Evolutionary conservation across 306 rosid species (phyloP), one percentile per base, ranked within the genome.

Genomic region (Hippophae gyantsensis): DNA sequence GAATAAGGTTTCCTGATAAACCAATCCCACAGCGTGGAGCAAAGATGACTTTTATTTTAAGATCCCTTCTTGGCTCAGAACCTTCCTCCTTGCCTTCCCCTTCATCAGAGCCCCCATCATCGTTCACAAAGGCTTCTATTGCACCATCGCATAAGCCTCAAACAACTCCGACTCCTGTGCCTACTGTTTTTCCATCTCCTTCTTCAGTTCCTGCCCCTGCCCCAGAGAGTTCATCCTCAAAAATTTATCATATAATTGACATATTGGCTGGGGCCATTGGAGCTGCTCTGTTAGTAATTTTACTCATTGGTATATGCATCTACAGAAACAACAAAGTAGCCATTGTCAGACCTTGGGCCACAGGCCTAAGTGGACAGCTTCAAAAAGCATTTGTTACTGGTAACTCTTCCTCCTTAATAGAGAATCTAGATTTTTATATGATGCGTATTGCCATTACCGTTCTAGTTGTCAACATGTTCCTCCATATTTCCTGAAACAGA

Each of bases 351-450:
- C 99, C 99, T 60, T 88, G 99, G 96, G 88, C 85, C 23, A 83
- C 96, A 3, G 99, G 99, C 71, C 73, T 92, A 74, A 92, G 96
- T 3, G 96, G 96, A 72, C 99, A 92, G 82, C 99, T 92, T 76
- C 96, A 88, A 72, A 92, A 92, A 67, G 99, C 93, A 65, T 84
- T 92, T 49, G 79, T 92, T 47, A 85, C 95, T 11, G 99, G 99
- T 92, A 81, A 54, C 26, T 58, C 58, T 43, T 61, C 65, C 54
- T 60, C 56, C 58, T 11, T 10, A 48, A 2, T 9, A n/a, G 45
- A 58, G 65, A 66, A 46, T 27, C 11, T 45, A 13, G 13, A 48
- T 45, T 0, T 10, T 48, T 56, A 55, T 62, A 25, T 8, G 45
- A 56, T 13, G 12, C 10, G 25, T 46, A 50, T 62, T 63, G 53